Conservation (phyloP, 2,329 filamentous ascomycete species). For the Rhytidhysteron rufulum region DNA sequence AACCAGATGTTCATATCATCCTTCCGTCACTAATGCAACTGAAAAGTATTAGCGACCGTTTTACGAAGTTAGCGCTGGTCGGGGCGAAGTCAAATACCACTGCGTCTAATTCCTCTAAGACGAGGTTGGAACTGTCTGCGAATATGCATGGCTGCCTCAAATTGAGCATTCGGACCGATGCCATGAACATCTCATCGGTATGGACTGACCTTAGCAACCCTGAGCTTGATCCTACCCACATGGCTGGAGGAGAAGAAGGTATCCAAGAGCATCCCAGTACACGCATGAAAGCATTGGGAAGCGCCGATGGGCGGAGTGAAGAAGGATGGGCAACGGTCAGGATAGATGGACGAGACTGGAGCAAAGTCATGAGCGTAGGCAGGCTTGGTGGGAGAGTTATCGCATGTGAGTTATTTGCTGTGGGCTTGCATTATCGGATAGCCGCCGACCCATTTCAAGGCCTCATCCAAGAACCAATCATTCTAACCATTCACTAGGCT, state of each 20-base stretch:
- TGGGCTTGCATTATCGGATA: neutral
- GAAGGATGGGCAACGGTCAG: slow-evolving; percentile 84
- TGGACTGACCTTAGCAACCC: slow-evolving; percentile 88
- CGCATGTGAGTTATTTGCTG: slow-evolving; percentile 59
- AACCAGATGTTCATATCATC: slow-evolving; percentile 91
- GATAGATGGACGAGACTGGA: slow-evolving; percentile 94
- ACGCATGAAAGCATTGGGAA: slow-evolving; percentile 60
- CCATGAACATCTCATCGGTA: slow-evolving; percentile 76
- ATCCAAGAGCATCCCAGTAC: slow-evolving; percentile 80
- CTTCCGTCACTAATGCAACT: slow-evolving; percentile 83
- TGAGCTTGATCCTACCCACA: slow-evolving; percentile 73
- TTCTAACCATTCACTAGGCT: slow-evolving; percentile 43
- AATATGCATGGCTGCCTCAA: slow-evolving; percentile 91
- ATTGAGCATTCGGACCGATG: slow-evolving; percentile 76
- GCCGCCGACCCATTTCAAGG: slow-evolving; percentile 8
- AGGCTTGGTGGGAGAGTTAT: slow-evolving; percentile 86
- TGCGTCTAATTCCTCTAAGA: slow-evolving; percentile 35
- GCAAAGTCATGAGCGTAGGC: slow-evolving; percentile 86
- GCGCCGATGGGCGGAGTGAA: slow-evolving; percentile 62
- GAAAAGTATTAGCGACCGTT: slow-evolving; percentile 91
- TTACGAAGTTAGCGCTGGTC: slow-evolving; percentile 69
- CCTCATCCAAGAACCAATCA: neutral
- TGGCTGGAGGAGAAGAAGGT: slow-evolving; percentile 61
- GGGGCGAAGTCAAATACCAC: slow-evolving; percentile 35
- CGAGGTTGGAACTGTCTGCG: slow-evolving; percentile 77